Conservation (phyloP, 148 eudicot species). For the Fallopia convolvulus region DNA sequence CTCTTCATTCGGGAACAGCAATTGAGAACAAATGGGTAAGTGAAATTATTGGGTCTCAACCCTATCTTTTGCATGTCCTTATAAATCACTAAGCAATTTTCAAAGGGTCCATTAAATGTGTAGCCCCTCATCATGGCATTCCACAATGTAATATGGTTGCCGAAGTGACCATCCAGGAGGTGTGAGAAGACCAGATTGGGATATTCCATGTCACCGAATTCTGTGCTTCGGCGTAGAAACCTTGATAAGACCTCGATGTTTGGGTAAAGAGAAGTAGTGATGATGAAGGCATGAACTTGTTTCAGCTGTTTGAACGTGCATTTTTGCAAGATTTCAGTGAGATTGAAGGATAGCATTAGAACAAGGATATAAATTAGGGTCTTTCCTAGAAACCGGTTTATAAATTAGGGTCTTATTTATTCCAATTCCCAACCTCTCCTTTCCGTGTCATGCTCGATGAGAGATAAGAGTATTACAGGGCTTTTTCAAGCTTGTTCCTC, state of each 20-base stretch:
- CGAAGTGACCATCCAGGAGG: too few relatives aligned
- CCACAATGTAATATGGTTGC: constrained; percentile 23
- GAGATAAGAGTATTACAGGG: background rate
- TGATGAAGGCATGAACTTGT: constrained; percentile 26
- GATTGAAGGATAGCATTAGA: too few relatives aligned
- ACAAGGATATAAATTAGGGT: too few relatives aligned
- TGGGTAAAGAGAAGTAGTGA: constrained; percentile 20
- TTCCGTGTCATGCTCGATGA: background rate
- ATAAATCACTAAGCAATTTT: constrained; percentile 17
- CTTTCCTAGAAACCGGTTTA: too few relatives aligned
- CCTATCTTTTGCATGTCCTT: constrained; percentile 30
- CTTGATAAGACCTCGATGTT: constrained; percentile 18
- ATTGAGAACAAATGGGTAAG: constrained; percentile 32
- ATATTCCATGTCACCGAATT: too few relatives aligned
- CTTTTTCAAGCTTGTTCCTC: too few relatives aligned
- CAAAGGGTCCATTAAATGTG: constrained; percentile 31
- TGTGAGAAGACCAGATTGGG: too few relatives aligned
- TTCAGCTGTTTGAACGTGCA: constrained; percentile 30
- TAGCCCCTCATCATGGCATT: constrained; percentile 39
- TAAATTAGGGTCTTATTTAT: too few relatives aligned
- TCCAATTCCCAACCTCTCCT: background rate
- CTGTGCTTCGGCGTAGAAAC: constrained; percentile 33
- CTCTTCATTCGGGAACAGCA: constrained; percentile 24
- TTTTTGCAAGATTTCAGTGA: too few relatives aligned
- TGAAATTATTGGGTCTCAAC: constrained; percentile 30